Base-by-base conservation (phyloP, 352 stramenopile species). In the Phytophthora parvispora region DNA sequence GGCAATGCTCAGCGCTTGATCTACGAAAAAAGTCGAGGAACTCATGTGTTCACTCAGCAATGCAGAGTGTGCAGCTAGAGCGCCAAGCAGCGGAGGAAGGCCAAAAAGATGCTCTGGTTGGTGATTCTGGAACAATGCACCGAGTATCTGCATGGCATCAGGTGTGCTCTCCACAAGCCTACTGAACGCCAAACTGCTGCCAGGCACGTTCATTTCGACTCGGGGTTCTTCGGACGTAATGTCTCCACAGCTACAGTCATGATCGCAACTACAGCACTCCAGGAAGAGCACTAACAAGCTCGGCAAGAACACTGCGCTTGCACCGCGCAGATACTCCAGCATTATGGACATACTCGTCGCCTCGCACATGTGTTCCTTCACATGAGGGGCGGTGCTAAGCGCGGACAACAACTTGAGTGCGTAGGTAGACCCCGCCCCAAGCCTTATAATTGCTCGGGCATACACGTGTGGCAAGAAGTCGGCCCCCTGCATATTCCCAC, bases 41-140 rank as follows among this genome's bases (percentile, higher is more conserved):
- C 82, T 93, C 15, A 93, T 72, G 0, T 55, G 43, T 0, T 63
- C 49, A 20, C 67, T 77, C 36, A 92, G 73, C 4, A 25, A 24
- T 5, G 34, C 7, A 0, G 71, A 87, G 29, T 75, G 73, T 5
- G 49, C 48, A 2, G 72, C 81, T 27, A 88, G 80, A 43, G 85
- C 77, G 24, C 48, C 74, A 10, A 93, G 74, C 9, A 84, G 55
- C 18, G 74, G 75, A 5, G 79, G 52, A 2, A 93, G 66, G 1
- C 85, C 85, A 3, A 84, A 55, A 12, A 93, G 32, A 8, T 68
- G 22, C 8, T 80, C 58, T 2, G 83, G 81, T 5, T 77, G 38
- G 27, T 91, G 81, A 0, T 52, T 63, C 20, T 74, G 61, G 48
- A 93, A 91, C 15, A 93, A 49, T 25, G 13, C n/a, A 1, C 72